Evolutionary conservation across 768 basidiomycete genomes (phyloP).

Genomic region (Leccinum subtestaceum): DNA sequence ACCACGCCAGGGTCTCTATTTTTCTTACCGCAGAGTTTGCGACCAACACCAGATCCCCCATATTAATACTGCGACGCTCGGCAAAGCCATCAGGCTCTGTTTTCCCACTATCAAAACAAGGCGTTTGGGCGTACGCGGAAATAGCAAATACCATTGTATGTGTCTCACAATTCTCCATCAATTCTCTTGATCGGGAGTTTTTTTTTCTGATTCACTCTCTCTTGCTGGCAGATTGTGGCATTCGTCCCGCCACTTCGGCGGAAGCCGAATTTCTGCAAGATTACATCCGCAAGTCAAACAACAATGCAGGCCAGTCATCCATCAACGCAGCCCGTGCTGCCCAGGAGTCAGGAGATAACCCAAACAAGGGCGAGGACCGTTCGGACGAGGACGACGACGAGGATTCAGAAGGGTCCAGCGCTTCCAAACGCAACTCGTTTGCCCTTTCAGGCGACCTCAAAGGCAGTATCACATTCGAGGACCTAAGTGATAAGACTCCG

Average conservation of each 20-base stretch:
- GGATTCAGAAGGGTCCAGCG: conserved; percentile 74
- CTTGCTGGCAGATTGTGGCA: conserved; percentile 72
- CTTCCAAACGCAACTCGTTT: conserved; percentile 74
- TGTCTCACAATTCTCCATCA: conserved; percentile 36
- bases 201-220: conserved; percentile 28
- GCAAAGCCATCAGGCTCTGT: conserved; percentile 90
- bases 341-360: conserved; percentile 63
- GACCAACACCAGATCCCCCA: conserved; percentile 92
- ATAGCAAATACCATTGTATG: conserved; percentile 95
- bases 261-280: conserved; percentile 92
- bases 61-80: conserved; percentile 93
- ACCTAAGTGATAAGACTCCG: conserved; percentile 82
- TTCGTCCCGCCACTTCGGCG: conserved; percentile 84
- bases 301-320: conserved; percentile 73
- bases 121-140: conserved; percentile 87
- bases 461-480: conserved; percentile 52
- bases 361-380: conserved; percentile 61
- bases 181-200: conserved; percentile 27
- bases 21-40: conserved; percentile 87
- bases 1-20: conserved; percentile 90
- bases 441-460: conserved; percentile 64
- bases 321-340: conserved; percentile 72
- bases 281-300: conserved; percentile 89
- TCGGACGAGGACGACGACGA: conserved; percentile 87
- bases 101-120: conserved; percentile 95